Percentiles rank a stretch among this genome's conserved stretches.
phyloP scores from a whole-genome alignment of 2,329 filamentous ascomycete species.

The Trichophyton benhamiae region DNA sequence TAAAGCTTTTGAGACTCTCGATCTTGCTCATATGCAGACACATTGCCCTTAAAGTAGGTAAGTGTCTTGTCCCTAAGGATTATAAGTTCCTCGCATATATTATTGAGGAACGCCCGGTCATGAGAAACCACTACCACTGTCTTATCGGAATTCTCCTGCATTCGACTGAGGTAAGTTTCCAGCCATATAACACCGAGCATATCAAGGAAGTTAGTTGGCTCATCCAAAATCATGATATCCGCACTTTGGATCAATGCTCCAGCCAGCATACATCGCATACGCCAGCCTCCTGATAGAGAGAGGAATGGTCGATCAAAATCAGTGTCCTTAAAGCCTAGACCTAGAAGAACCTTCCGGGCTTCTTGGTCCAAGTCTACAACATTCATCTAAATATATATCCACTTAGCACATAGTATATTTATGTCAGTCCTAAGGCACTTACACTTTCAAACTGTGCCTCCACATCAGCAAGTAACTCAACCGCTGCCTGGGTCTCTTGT shows the following conservation, averaged over 20 bases:
- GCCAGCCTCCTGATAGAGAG: conserved; percentile 66
- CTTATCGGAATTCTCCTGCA: conserved; percentile 41
- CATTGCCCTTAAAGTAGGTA: conserved; percentile 61
- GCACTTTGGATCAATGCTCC: conserved; percentile 56
- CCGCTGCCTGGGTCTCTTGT: conserved; percentile 55
- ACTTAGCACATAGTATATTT: too few species aligned
- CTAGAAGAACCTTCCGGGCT: conserved; percentile 53
- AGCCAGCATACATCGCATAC: conserved; percentile 56
- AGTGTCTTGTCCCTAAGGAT: conserved; percentile 61
- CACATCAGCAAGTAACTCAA: conserved; percentile 56
- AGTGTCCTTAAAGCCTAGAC: conserved; percentile 58
- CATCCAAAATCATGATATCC: conserved; percentile 70
- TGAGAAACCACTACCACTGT: conserved; percentile 73
- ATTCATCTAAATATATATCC: conserved; percentile 30
- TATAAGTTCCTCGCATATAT: conserved; percentile 62
- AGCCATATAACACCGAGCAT: conserved; percentile 76
- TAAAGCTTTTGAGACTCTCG: conserved; percentile 53
- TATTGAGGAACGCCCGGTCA: conserved; percentile 67
- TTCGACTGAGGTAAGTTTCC: conserved; percentile 53
- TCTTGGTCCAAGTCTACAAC: conserved; percentile 52
- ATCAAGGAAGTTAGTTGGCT: conserved; percentile 79
- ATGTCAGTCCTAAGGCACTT: conserved; percentile 4
- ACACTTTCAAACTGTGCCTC: conserved; percentile 56
- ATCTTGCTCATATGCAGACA: conserved; percentile 58
- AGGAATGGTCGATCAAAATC: conserved; percentile 48